These are phyloP conservation scores for Pneumocystis canis DNA, from an alignment of 1,139 yeast genomes.

Conservation along the genomic window DNA sequence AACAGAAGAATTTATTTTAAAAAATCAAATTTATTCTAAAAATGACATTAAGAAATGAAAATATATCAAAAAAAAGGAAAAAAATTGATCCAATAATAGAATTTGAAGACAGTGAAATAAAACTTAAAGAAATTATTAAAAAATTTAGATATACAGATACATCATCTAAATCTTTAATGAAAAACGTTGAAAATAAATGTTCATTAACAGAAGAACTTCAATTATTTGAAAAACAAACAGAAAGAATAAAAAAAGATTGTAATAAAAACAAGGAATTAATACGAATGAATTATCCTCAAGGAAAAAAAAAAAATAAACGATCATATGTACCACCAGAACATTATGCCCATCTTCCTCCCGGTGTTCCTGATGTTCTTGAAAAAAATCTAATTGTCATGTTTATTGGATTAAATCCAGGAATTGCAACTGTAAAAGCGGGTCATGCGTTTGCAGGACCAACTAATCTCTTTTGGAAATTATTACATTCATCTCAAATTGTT, in stretches of 20 bases:
- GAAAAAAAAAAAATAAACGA: conserved; percentile 10
- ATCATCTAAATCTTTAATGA: background rate
- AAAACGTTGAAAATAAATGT: background rate
- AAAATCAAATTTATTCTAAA: too few species aligned
- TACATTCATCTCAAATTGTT: conserved; percentile 41
- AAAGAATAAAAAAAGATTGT: background rate
- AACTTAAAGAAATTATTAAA: background rate
- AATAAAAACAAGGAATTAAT: background rate
- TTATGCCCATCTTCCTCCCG: conserved; percentile 22
- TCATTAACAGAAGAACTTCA: background rate
- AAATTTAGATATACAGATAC: background rate
- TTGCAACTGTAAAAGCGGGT: conserved; percentile 45
- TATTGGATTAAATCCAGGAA: conserved; percentile 65
- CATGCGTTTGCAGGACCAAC: conserved; percentile 66
- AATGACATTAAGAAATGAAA: too few species aligned
- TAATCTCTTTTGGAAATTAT: conserved; percentile 54
- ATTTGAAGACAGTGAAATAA: background rate
- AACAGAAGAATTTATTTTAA: too few species aligned
- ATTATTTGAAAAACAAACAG: too few species aligned
- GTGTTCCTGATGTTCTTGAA: conserved; percentile 26
- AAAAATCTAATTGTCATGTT: conserved; percentile 34
- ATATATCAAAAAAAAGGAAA: too few species aligned
- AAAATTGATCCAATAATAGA: background rate
- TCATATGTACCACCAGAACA: conserved; percentile 17
- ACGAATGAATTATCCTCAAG: background rate